Evolutionary conservation across 176 grass and related monocot species (phyloP).

Genomic region (Dendrocalamus sinicus): DNA sequence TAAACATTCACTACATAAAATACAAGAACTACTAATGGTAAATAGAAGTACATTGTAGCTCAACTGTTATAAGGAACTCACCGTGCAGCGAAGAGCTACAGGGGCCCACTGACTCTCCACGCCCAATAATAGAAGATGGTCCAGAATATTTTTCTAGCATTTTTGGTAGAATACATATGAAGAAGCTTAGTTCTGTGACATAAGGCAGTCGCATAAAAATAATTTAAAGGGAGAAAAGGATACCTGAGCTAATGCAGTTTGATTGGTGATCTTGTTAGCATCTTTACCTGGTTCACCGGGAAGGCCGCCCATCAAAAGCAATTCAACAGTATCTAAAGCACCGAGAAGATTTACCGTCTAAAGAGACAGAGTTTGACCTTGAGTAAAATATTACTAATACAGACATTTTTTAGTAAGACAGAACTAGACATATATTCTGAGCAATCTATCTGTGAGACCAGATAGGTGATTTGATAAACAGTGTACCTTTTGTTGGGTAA

Average conservation of each 20-base stretch:
- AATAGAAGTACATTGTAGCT: constrained; percentile 18
- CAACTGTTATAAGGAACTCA: constrained; percentile 50
- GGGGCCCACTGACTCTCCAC: constrained; percentile 97
- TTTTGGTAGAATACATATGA: constrained; percentile 47
- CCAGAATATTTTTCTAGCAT: constrained; percentile 89
- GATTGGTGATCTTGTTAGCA: constrained; percentile 82
- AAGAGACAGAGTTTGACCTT: constrained; percentile 54
- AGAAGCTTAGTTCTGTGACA: constrained; percentile 33
- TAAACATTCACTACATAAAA: constrained; percentile 29
- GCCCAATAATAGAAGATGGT: constrained; percentile 84
- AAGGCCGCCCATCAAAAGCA: constrained; percentile 76
- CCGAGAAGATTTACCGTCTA: constrained; percentile 98
- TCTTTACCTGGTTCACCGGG: constrained; percentile 69
- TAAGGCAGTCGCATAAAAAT: constrained; percentile 22
- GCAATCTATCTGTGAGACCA: constrained; percentile 15
- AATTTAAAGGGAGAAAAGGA: constrained; percentile 19
- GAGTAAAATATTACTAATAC: constrained; percentile 41
- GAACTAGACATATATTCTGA: constrained; percentile 26
- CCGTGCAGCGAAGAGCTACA: constrained; percentile 87
- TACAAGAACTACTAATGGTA: constrained; percentile 26
- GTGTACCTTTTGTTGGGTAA: constrained; percentile 97
- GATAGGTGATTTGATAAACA: constrained; percentile 24
- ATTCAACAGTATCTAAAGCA: constrained; percentile 88
- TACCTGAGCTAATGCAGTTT: constrained; percentile 95
- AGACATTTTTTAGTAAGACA: constrained; percentile 36